Evolutionary conservation across 352 stramenopile genomes (phyloP).

Genomic region (Phytophthora kernoviae): DNA sequence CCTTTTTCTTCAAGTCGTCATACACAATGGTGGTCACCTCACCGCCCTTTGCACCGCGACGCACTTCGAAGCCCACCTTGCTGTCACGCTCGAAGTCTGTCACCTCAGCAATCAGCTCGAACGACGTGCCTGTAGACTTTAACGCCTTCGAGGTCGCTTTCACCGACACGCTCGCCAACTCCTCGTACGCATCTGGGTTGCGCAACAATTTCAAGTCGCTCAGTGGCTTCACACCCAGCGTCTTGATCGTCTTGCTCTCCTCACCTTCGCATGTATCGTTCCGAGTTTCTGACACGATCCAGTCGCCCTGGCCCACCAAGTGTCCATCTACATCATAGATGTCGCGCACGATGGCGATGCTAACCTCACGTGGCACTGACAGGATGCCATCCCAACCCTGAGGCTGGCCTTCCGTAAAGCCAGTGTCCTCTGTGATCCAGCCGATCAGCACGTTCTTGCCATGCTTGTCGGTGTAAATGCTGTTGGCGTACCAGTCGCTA

Average conservation of each 20-base stretch:
- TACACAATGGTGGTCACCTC: constrained; percentile 55
- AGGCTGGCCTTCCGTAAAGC: constrained; percentile 45
- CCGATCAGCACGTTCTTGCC: constrained; percentile 64
- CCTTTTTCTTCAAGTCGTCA: constrained; percentile 48
- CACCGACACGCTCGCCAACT: constrained; percentile 32
- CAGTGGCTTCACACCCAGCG: constrained; percentile 51
- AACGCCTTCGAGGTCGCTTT: constrained; percentile 37
- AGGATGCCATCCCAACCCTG: constrained; percentile 75
- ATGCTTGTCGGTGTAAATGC: constrained; percentile 63
- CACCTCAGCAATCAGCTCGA: constrained; percentile 59
- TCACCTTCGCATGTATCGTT: constrained; percentile 32
- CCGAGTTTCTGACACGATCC: constrained; percentile 51
- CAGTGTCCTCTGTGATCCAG: constrained; percentile 69
- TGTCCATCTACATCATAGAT: constrained; percentile 55
- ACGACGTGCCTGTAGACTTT: constrained; percentile 50
- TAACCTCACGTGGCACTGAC: constrained; percentile 56
- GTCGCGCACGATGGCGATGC: constrained; percentile 53
- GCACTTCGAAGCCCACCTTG: constrained; percentile 50
- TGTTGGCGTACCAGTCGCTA: constrained; percentile 75
- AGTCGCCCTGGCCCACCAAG: constrained; percentile 55
- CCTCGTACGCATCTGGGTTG: constrained; percentile 39
- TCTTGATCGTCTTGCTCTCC: constrained; percentile 72
- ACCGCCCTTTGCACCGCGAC: constrained; percentile 34
- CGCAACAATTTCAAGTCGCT: constrained; percentile 53
- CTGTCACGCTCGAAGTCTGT: constrained; percentile 38